Evolutionary conservation across 495 filamentous ascomycete genomes (phyloP), one percentile per base, ranked within the genome.

Genomic region (Talaromyces stipitatus): DNA sequence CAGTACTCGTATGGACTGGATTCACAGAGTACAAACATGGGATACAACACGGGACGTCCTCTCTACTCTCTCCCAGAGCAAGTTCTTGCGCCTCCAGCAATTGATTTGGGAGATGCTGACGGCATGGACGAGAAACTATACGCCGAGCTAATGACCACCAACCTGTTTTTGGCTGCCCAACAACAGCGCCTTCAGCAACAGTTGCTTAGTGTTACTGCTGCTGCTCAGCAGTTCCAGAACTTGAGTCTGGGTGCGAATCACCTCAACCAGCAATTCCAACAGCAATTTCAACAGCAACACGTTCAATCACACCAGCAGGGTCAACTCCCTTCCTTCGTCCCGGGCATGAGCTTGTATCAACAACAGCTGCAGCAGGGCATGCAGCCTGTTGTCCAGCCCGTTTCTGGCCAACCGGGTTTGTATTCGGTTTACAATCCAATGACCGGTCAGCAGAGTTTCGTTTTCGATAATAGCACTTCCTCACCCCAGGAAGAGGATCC

Each of bases 161-260:
- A 94, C 62, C 69, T 90, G 50, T 91, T 92, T 60, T 76, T 97
- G 32, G 88, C 89, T 24, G 87, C 92, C 56, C 89, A 95, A 68
- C 90, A 95, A 69, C 88, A 94, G 72, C 85, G 86, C 50, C 78
- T 96, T 51, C 84, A 87, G 68, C 82, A 85, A 64, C 83, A 85
- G 62, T 58, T 81, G 55, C 71, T 81, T 50, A 77, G 70, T 43
- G 78, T 82, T n/a, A 80, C 76, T 29, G 77, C 77, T 18, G 78
- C 77, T 9, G 79, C 79, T 53, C 80, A 92, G 72, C 89, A 92
- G 69, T 90, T 91, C 70, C 88, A 91, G 64, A 81, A 78, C 50
- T 69, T 95, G 67, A 90, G 72, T 62, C 62, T 92, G 55, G 73
- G 73, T 27, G 61, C 63, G 58, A 57, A 61, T 26, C 57, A 69